Evolutionary conservation across 148 eudicot genomes (phyloP).

Genomic region (Dianthus caryophyllus): DNA sequence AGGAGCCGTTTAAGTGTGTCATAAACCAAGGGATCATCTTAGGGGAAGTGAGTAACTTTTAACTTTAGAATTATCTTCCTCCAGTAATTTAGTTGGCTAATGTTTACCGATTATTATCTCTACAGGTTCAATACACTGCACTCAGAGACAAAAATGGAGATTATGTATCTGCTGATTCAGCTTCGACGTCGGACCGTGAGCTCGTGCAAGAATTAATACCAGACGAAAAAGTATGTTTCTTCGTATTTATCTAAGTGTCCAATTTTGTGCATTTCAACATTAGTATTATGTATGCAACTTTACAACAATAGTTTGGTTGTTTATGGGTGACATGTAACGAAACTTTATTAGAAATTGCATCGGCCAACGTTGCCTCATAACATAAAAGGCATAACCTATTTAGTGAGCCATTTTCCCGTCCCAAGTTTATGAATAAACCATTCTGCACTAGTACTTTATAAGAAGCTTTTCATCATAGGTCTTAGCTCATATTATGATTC

Average conservation of each 20-base stretch:
- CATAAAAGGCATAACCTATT: too few species aligned
- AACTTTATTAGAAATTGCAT: too few species aligned
- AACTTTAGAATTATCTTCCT: neutral
- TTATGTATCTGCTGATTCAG: slow-evolving; percentile 67
- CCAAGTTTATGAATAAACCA: neutral
- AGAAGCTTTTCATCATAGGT: neutral
- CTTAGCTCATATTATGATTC: slow-evolving; percentile 1
- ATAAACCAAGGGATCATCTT: slow-evolving; percentile 97
- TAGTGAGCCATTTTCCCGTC: neutral
- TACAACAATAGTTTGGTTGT: too few species aligned
- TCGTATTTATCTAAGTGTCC: neutral
- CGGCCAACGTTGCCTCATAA: too few species aligned
- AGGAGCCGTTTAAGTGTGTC: slow-evolving; percentile 98
- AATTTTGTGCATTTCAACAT: neutral
- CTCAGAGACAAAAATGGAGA: slow-evolving; percentile 63
- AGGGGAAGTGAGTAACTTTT: slow-evolving; percentile 71
- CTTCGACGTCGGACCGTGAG: slow-evolving; percentile 30
- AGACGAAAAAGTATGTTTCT: slow-evolving; percentile 56
- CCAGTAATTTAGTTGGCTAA: slow-evolving; percentile 20
- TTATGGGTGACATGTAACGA: too few species aligned
- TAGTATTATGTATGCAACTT: too few species aligned
- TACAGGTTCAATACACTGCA: slow-evolving; percentile 84
- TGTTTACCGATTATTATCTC: slow-evolving; percentile 29
- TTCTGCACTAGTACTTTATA: neutral
- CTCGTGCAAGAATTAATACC: slow-evolving; percentile 61